Conservation (phyloP, 106 monocot genomes). For the Acorus calamus region DNA sequence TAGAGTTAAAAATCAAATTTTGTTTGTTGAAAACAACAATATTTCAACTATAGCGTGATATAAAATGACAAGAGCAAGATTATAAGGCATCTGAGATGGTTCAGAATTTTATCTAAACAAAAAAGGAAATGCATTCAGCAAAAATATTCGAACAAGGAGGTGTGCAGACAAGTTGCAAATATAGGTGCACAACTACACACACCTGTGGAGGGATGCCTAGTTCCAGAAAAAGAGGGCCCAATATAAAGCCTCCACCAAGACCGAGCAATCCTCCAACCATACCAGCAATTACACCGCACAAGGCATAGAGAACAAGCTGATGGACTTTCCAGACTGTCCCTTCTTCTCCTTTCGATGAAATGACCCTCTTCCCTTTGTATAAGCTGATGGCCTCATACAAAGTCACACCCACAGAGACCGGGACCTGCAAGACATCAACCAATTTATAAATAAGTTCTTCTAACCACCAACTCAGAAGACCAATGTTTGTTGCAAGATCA, state of each 20-base stretch:
- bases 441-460: too few relatives aligned
- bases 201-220: conserved; percentile 66
- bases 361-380: conserved; percentile 44
- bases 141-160: too few relatives aligned
- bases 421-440: conserved; percentile 19
- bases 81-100: too few relatives aligned
- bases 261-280: conserved; percentile 52
- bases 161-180: too few relatives aligned
- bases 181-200: not conserved
- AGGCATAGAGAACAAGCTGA: conserved; percentile 31
- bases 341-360: conserved; percentile 38
- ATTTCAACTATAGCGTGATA: too few relatives aligned
- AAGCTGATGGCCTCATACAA: conserved; percentile 30
- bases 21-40: too few relatives aligned
- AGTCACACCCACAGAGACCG: conserved; percentile 40
- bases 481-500: too few relatives aligned
- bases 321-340: conserved; percentile 21
- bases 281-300: conserved; percentile 35
- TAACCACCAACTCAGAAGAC: too few relatives aligned
- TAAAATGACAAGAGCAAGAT: too few relatives aligned
- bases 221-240: conserved; percentile 57
- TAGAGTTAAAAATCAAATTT: too few relatives aligned
- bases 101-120: too few relatives aligned
- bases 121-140: too few relatives aligned
- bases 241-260: conserved; percentile 53